phyloP scores from a whole-genome alignment of 176 grass and related monocot genomes.

The Oryza meyeriana region DNA sequence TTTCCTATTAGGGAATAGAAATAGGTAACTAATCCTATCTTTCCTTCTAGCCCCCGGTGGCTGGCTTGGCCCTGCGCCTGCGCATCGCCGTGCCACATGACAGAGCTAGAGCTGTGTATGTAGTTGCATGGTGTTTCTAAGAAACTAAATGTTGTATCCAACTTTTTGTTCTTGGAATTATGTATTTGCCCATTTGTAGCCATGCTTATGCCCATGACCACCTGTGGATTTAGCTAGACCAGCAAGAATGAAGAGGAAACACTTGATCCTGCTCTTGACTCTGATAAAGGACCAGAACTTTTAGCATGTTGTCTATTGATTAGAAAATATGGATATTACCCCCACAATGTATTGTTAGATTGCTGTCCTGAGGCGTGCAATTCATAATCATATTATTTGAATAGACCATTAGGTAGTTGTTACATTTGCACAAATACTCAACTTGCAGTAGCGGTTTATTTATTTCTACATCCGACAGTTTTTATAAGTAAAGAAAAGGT shows the following conservation, averaged over 20 bases:
- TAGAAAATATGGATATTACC: neutral
- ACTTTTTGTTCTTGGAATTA: neutral
- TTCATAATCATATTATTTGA: conserved; percentile 2
- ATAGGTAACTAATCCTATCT: too few species aligned
- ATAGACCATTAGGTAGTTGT: neutral
- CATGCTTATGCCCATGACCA: neutral
- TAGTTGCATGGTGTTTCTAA: neutral
- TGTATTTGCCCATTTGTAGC: neutral
- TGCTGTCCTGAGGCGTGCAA: neutral
- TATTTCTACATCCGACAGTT: neutral
- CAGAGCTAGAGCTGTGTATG: neutral
- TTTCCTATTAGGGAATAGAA: too few species aligned
- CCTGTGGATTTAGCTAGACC: neutral
- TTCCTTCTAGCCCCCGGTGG: too few species aligned
- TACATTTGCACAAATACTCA: neutral
- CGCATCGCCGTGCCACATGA: too few species aligned
- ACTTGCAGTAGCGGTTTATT: neutral
- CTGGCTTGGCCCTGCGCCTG: too few species aligned
- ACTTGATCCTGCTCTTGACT: neutral
- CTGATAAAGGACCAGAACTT: neutral
- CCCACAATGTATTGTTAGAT: neutral
- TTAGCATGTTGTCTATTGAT: neutral
- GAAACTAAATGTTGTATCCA: neutral
- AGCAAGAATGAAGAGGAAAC: neutral
- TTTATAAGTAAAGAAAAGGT: conserved; percentile 1